Evolutionary conservation across 1,284 basidiomycete species (phyloP), one percentile per base, ranked within the genome.

Genomic region (Tilletia walkeri): DNA sequence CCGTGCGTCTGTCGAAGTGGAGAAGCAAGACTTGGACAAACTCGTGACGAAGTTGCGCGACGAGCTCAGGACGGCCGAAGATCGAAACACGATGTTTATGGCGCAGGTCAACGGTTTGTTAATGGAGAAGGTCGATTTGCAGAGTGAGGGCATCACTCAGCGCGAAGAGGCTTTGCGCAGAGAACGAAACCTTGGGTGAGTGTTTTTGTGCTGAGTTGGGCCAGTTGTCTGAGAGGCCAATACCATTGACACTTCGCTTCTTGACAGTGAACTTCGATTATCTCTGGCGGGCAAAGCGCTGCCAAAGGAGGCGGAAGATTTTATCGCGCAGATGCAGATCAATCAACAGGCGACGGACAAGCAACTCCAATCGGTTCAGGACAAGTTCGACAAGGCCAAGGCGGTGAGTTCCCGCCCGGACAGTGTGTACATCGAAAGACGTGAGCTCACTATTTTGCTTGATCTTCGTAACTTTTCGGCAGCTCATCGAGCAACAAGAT

Each of bases 401-500:
- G 86, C 87, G 76, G 92, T 92, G 79, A 72, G 86, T 81, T 9
- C 10, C 9, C n/a, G 7, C 5, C 34, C 12, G 24, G 14, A 18
- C 1, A 20, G 9, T 9, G 4, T 24, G 3, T 49, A n/a, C 47
- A 24, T 56, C 54, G 20, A 20, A 9, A 45, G 41, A 9, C 9
- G 41, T 45, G 41, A 45, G 41, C 41, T 45, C 3, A 45, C 41
- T 7, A 7, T 14, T 45, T 14, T 45, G 9, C 14, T 45, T 14
- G 9, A 9, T 45, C 1, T 45, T 14, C 14, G 6, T 45, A 24
- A 9, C 41, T 48, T 45, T 20, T 34, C 41, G 41, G 30, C 41
- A 93, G 90, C 94, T 95, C 84, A 94, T 96, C 86, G 92, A 92
- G 84, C 88, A 90, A 67, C 94, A 96, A 84, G 93, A 95, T 85